Evolutionary conservation across 805 yeast genomes (phyloP).

Genomic region (Kodamaea nitidulidarum): DNA sequence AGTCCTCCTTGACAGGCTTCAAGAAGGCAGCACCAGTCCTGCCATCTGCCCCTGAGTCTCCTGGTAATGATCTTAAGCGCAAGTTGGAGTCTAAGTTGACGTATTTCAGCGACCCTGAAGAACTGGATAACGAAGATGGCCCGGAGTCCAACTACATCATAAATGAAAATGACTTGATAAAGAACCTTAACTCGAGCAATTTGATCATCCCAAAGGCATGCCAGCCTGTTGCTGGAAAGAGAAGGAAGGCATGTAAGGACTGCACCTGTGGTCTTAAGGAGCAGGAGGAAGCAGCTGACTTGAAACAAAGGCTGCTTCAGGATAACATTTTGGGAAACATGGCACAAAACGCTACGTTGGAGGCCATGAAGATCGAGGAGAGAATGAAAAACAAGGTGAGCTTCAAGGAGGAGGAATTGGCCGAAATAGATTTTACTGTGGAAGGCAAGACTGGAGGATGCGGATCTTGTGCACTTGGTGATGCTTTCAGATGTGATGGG

Average conservation of each 20-base stretch:
- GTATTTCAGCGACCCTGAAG: constrained; percentile 53
- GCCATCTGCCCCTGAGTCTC: constrained; percentile 36
- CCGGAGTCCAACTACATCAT: constrained; percentile 42
- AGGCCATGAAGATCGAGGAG: constrained; percentile 53
- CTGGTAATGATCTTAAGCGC: constrained; percentile 31
- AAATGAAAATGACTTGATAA: constrained; percentile 39
- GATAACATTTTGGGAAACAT: constrained; percentile 41
- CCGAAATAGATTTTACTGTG: constrained; percentile 93
- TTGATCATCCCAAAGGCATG: constrained; percentile 59
- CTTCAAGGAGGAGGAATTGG: constrained; percentile 63
- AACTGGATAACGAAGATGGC: constrained; percentile 46
- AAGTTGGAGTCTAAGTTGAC: constrained; percentile 47
- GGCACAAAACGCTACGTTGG: constrained; percentile 50
- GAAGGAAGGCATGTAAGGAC: constrained; percentile 95
- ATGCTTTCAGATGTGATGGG: constrained; percentile 97
- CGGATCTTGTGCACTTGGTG: constrained; percentile 95
- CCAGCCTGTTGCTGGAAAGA: constrained; percentile 51
- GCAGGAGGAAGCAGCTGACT: constrained; percentile 64
- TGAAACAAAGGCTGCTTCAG: constrained; percentile 41
- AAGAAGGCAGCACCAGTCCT: constrained; percentile 18
- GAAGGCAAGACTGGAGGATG: constrained; percentile 97
- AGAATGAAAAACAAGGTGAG: constrained; percentile 41
- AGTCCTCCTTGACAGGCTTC: constrained; percentile 15
- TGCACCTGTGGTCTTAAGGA: constrained; percentile 97
- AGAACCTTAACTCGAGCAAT: constrained; percentile 25